A percentile compares a stretch with the other conserved stretches of the same genome.
phyloP scores from a whole-genome alignment of 2,329 filamentous ascomycete species.

The Alternaria viburni region DNA sequence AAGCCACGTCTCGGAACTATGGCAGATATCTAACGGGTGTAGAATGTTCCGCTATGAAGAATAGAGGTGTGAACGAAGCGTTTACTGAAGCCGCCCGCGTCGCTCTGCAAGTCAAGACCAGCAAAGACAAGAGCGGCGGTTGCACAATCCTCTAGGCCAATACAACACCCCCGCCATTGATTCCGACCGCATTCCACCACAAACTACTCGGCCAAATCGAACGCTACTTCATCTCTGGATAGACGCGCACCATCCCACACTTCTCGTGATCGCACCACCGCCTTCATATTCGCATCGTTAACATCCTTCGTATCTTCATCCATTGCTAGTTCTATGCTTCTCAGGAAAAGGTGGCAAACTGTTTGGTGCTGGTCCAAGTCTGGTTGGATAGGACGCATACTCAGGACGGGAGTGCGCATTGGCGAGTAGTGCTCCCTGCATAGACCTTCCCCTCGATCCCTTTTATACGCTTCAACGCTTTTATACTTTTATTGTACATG shows the following conservation, averaged over 20 bases:
- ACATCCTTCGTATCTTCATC: neutral
- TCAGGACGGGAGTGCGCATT: neutral
- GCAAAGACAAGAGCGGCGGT: conserved; percentile 54
- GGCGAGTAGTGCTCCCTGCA: conserved; percentile 4
- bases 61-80: conserved; percentile 96
- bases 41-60: conserved; percentile 99
- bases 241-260: neutral
- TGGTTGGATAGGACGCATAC: conserved; percentile 1
- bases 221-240: neutral
- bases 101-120: conserved; percentile 68
- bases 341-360: neutral
- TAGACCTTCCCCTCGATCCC: conserved; percentile 15
- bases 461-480: conserved; percentile 8
- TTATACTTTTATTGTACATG: conserved; percentile 31
- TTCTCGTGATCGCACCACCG: neutral
- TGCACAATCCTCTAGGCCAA: conserved; percentile 45
- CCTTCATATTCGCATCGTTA: neutral
- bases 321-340: neutral
- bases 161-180: neutral
- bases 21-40: conserved; percentile 16
- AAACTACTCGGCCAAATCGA: neutral
- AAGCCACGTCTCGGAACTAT: too few relatives aligned
- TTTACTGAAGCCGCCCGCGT: conserved; percentile 98
- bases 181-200: conserved; percentile 12
- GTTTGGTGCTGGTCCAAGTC: neutral